phyloP scores from a whole-genome alignment of 208 protist genomes.

The Trypanosoma lewisi region DNA sequence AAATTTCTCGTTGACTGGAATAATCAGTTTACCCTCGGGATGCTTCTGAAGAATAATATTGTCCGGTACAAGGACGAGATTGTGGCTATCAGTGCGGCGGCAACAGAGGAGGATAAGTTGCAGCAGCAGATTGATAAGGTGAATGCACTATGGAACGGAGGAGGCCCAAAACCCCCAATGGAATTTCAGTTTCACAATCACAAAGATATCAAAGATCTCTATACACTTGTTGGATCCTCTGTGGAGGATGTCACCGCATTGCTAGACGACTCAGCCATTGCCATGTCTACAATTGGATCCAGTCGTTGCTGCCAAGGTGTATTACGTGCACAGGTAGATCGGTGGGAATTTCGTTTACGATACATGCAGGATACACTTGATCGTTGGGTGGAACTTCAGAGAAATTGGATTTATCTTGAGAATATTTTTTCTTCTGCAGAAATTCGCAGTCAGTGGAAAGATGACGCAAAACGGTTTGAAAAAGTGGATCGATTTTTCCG shows the following conservation, averaged over 20 bases:
- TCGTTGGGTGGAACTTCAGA: slow-evolving; percentile 94
- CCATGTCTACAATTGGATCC: slow-evolving; percentile 92
- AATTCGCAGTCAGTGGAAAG: slow-evolving; percentile 96
- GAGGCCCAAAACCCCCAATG: slow-evolving; percentile 87
- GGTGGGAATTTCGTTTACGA: slow-evolving; percentile 92
- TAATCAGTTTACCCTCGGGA: slow-evolving; percentile 83
- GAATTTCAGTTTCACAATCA: slow-evolving; percentile 93
- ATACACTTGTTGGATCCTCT: slow-evolving; percentile 82
- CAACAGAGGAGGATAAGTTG: slow-evolving; percentile 96
- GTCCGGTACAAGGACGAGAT: slow-evolving; percentile 88
- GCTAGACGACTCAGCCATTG: slow-evolving; percentile 90
- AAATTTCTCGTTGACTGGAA: slow-evolving; percentile 76
- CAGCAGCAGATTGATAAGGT: slow-evolving; percentile 96
- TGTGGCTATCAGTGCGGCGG: slow-evolving; percentile 89
- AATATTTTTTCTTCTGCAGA: slow-evolving; percentile 95
- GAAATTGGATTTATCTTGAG: slow-evolving; percentile 96
- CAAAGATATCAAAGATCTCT: slow-evolving; percentile 93
- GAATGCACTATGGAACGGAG: slow-evolving; percentile 89
- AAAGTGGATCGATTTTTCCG: slow-evolving; percentile 93
- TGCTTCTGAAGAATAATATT: slow-evolving; percentile 89
- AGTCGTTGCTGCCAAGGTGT: slow-evolving; percentile 91
- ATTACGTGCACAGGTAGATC: slow-evolving; percentile 91
- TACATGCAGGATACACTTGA: slow-evolving; percentile 95
- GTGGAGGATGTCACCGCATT: slow-evolving; percentile 94
- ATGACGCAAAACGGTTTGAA: slow-evolving; percentile 94